phyloP scores from a whole-genome alignment of 2,329 filamentous ascomycete genomes.

The Exophiala sp. region DNA sequence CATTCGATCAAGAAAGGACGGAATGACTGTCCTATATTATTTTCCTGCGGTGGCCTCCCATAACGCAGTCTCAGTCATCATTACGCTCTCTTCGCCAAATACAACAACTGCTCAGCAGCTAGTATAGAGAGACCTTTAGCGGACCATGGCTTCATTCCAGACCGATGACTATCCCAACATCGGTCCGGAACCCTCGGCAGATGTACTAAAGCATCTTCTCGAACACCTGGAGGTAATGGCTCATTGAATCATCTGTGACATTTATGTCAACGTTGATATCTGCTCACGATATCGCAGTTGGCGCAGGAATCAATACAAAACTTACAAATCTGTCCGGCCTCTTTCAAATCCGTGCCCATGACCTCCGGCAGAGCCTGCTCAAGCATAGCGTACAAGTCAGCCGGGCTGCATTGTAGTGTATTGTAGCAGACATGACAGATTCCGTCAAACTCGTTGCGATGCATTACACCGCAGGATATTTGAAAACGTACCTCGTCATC shows the following conservation, averaged over 20 bases:
- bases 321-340: not conserved
- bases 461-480: not conserved
- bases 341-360: not conserved
- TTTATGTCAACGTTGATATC: too few species aligned
- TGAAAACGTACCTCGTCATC: not conserved
- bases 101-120: too few species aligned
- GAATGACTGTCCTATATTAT: too few species aligned
- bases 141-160: too few species aligned
- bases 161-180: too few species aligned
- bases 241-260: not conserved
- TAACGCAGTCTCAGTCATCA: too few species aligned
- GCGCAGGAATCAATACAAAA: not conserved
- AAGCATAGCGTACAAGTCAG: not conserved
- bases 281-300: too few species aligned
- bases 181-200: too few species aligned
- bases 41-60: too few species aligned
- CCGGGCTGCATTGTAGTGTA: not conserved
- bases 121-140: too few species aligned
- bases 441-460: not conserved
- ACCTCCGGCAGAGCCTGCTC: not conserved
- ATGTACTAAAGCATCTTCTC: not conserved
- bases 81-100: too few species aligned
- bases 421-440: not conserved
- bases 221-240: not conserved
- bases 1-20: too few species aligned